Evolutionary conservation across 129 eudicot genomes (phyloP), one percentile per base, ranked within the genome.

Genomic region (Erigeron canadensis): DNA sequence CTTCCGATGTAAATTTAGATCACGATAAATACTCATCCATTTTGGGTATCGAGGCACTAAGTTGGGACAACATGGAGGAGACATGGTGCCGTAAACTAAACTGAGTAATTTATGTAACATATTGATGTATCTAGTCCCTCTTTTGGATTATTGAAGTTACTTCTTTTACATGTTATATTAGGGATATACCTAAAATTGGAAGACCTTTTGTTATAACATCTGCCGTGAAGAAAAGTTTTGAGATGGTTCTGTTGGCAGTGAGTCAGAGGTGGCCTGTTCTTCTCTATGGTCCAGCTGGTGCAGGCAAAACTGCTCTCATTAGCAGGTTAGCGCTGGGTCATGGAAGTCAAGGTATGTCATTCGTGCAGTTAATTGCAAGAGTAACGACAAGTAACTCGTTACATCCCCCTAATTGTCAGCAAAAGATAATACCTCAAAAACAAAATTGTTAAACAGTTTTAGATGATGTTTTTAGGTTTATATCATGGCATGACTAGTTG

Each of bases 201-300:
- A 74, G 56, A 17, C 96, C 93, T 65, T 95, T 95, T 78, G 77
- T 95, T 57, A 22, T 90, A 83, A 95, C 99, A 39, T 78, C 86
- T 37, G 79, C 91, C 57, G 62, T 95, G 77, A 78, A 77, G 81
- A 90, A 72, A 76, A 83, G 99, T 78, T 90, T 80, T 83, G 97
- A 95, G 85, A 95, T 91, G 96, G 96, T 85, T 50, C 64, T 71
- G 65, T 67, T 90, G 80, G 97, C 97, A n/a, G 91, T 90, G 73
- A 87, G 80, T 80, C 97, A 94, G 74, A 90, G 88, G 79, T 87
- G 99, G 96, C 99, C 99, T 74, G 93, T 94, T 87, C 99, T 94
- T 81, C 87, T 94, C 17, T 86, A 90, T 73, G 99, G 99, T 75
- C 89, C 96, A 37, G 84, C 88, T 69, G 99, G 99, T 68, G 71